These are phyloP conservation scores for Flueggea neowawraea DNA, from an alignment of 441 rosid genomes.

Conservation along the genomic window DNA sequence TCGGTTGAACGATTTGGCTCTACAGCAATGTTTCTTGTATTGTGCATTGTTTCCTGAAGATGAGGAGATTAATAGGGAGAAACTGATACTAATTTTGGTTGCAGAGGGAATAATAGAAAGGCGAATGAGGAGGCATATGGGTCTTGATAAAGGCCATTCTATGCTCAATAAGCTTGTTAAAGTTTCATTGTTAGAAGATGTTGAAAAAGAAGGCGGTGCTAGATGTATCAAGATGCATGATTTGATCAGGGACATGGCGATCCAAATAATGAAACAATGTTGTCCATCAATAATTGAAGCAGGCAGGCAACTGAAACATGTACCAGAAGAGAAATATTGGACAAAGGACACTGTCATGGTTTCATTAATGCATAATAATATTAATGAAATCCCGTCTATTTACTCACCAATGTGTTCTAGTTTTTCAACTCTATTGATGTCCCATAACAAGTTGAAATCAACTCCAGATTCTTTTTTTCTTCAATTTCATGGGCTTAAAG, in stretches of 20 bases:
- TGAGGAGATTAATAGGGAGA: background rate
- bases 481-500: constrained; percentile 6
- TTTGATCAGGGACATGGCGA: constrained; percentile 16
- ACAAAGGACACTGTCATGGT: constrained; percentile 3
- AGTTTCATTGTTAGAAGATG: constrained; percentile 10
- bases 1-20: background rate
- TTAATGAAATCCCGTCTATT: background rate
- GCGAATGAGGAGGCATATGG: background rate
- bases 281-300: constrained; percentile 12
- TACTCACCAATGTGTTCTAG: constrained; percentile 6
- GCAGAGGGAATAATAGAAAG: constrained; percentile 10
- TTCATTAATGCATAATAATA: constrained; percentile 5
- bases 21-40: constrained; percentile 14
- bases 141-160: constrained; percentile 5
- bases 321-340: constrained; percentile 13
- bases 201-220: background rate
- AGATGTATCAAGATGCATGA: constrained; percentile 14
- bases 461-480: constrained; percentile 14
- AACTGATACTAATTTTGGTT: constrained; percentile 7
- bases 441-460: background rate
- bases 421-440: constrained; percentile 21
- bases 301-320: background rate
- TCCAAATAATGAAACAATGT: background rate
- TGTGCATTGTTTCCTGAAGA: constrained; percentile 14
- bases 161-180: constrained; percentile 12